A percentile compares a stretch with the other conserved stretches of the same genome.
These are phyloP conservation scores for Neonectria faginata DNA, from an alignment of 2,329 filamentous ascomycete species.

Conservation along the genomic window DNA sequence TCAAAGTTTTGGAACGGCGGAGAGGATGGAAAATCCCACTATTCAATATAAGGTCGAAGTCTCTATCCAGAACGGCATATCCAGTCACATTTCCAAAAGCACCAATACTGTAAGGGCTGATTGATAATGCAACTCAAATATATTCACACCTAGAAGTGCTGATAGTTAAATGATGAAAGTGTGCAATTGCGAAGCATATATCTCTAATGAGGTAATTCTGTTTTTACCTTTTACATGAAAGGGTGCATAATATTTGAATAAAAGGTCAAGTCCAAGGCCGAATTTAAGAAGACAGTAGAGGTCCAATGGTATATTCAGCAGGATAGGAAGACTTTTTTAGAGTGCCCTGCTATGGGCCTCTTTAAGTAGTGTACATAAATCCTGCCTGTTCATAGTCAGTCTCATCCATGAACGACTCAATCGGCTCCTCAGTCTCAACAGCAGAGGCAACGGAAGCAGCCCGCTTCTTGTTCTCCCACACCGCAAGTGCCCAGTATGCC, in stretches of 20 bases:
- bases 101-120: no score
- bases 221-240: neutral
- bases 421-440: neutral
- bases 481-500: constrained; percentile 10
- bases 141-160: neutral
- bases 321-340: neutral
- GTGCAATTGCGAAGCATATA: neutral
- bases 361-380: constrained; percentile 22
- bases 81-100: no score
- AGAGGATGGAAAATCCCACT: no score
- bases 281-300: neutral
- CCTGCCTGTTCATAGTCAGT: constrained; percentile 22
- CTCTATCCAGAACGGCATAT: no score
- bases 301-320: neutral
- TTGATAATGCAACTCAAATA: neutral
- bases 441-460: neutral
- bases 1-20: no score
- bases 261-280: neutral
- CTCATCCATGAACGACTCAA: constrained; percentile 23
- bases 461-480: constrained; percentile 18
- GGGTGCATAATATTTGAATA: neutral
- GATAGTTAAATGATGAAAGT: neutral
- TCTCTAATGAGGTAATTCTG: neutral
- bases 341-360: neutral
- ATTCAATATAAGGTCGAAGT: no score